Conservation (phyloP, 306 rosid genomes). For the Cicer yamashitae region DNA sequence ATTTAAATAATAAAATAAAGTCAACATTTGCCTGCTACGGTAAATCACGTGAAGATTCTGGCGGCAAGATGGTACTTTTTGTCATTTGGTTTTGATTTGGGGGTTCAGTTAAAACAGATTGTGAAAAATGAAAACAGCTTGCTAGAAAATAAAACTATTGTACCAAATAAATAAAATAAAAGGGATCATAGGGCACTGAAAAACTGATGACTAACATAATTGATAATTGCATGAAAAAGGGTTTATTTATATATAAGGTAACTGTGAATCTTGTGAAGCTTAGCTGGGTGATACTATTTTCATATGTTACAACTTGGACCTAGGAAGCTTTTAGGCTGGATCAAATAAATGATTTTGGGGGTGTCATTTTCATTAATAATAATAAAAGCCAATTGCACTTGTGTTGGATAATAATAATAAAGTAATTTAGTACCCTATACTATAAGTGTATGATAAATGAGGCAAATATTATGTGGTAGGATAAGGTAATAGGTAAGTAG, state of each 20-base stretch:
- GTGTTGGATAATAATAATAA: background rate
- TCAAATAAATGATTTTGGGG: constrained; percentile 33
- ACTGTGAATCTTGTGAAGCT: constrained; percentile 42
- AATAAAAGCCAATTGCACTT: constrained; percentile 7
- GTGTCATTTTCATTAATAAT: constrained; percentile 46
- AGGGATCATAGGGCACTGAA: constrained; percentile 1
- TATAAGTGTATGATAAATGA: background rate
- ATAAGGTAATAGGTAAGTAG: background rate
- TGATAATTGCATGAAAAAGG: constrained; percentile 19
- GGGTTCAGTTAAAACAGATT: constrained; percentile 5
- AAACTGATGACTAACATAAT: background rate
- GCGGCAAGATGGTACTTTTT: constrained; percentile 26
- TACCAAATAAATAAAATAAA: background rate
- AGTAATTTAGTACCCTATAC: background rate
- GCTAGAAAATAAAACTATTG: background rate
- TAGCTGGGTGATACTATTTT: constrained; percentile 27
- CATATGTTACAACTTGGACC: constrained; percentile 34
- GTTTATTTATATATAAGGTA: constrained; percentile 7
- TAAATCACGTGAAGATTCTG: constrained; percentile 42
- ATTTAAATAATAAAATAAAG: constrained; percentile 3
- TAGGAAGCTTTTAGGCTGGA: constrained; percentile 40
- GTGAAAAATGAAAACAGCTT: constrained; percentile 8
- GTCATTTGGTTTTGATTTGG: constrained; percentile 28
- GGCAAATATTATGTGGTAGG: background rate
- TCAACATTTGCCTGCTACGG: constrained; percentile 36